Percentiles rank a stretch among this genome's conserved stretches.
Evolutionary conservation across 345 rosid genomes (phyloP).

Genomic region (Salix exigua): DNA sequence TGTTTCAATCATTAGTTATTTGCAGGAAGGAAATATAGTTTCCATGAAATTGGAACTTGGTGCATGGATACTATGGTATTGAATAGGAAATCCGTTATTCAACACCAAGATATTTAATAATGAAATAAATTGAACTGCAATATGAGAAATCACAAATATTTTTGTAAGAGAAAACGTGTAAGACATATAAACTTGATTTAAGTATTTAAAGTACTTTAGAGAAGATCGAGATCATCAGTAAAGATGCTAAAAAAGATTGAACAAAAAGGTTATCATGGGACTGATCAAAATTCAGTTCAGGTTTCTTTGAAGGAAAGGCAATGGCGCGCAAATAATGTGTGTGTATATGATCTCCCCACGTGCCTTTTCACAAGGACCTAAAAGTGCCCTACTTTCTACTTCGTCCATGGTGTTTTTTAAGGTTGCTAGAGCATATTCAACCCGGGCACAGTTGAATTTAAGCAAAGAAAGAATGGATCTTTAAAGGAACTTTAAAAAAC

Average conservation of each 20-base stretch:
- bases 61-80: no score
- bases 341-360: background rate
- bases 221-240: background rate
- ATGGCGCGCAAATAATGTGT: background rate
- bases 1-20: no score
- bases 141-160: no score
- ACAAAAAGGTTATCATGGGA: background rate
- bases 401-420: background rate
- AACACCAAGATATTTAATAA: no score
- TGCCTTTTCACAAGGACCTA: background rate
- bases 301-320: background rate
- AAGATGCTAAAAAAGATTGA: background rate
- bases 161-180: no score
- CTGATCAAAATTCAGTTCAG: background rate
- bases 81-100: no score
- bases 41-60: no score
- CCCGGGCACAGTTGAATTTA: background rate
- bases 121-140: no score
- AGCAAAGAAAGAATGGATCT: background rate
- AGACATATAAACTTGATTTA: background rate
- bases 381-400: background rate
- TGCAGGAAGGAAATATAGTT: no score
- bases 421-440: background rate
- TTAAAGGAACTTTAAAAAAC: background rate
- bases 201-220: background rate